Evolutionary conservation across 352 stramenopile species (phyloP), one percentile per base, ranked within the genome.

Genomic region (Globisporangium cederbergense): DNA sequence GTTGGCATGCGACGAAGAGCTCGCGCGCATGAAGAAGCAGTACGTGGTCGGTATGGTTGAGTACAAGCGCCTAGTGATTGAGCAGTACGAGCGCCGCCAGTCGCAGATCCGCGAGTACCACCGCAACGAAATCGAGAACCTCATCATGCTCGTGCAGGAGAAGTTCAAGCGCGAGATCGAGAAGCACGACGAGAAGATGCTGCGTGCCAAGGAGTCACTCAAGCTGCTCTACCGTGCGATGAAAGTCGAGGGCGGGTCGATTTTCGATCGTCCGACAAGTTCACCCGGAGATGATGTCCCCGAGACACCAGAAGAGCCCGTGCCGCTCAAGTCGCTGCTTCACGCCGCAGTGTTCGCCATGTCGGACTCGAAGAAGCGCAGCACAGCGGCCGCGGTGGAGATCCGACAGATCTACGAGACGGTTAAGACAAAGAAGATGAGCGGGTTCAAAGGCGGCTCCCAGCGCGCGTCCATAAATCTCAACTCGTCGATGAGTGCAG

Each of bases 31-130:
- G 36, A 88, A 86, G 65, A 71, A 83, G 56, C 78, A 88, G 62
- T 90, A 90, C 53, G 74, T 90, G 16, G 62, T 72, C 0, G 72
- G 74, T 0, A 59, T 91, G 38, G 66, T 82, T 22, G 83, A 90
- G 60, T 91, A 91, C 75, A 91, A 91, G 66, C 72, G 67, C 5
- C 62, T 91, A 8, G 71, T 91, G n/a, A 76, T 91, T 50, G 78
- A 89, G 32, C 83, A 91, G 67, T 89, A 85, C 52, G 80, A 81
- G 45, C 72, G 78, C n/a, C 71, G 77, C 0, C 83, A 89, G 54
- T 67, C 52, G 45, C 73, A 89, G 22, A 77, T 86, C 46, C 78
- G 74, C 58, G 72, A 85, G 42, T 74, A 74, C n/a, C 80, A 90
- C 52, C 77, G 76, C 4, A 43, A 79, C n/a, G 77, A 91, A 63